Evolutionary conservation across 169 alveolate genomes (phyloP).

Genomic region (Plasmodium gaboni): DNA sequence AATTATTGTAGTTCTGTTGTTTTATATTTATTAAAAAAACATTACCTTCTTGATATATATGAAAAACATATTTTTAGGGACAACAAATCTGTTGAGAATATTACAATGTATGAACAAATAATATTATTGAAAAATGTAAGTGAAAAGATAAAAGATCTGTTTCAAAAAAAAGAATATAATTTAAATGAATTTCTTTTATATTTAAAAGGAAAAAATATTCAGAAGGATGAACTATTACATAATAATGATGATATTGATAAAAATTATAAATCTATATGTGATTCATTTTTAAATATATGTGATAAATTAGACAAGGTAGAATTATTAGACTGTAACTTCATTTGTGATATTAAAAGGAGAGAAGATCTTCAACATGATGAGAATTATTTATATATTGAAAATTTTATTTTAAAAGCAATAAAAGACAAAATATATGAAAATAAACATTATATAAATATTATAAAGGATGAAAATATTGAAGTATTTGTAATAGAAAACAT

Average conservation of each 20-base stretch:
- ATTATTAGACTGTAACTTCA: background rate
- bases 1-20: constrained; percentile 38
- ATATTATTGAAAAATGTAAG: constrained; percentile 13
- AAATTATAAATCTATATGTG: no score
- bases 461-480: no score
- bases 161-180: constrained; percentile 1
- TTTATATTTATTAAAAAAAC: constrained; percentile 61
- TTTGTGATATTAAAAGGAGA: background rate
- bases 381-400: no score
- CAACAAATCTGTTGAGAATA: constrained; percentile 26
- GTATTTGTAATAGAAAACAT: background rate
- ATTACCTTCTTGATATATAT: constrained; percentile 43
- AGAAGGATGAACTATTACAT: no score
- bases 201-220: no score
- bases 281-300: no score
- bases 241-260: no score
- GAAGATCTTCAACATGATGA: background rate
- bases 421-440: constrained; percentile 1
- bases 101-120: constrained; percentile 10
- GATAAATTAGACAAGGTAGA: no score
- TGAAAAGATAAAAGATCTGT: constrained; percentile 3
- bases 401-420: no score
- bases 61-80: constrained; percentile 52
- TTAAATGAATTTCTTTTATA: no score
- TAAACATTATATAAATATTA: background rate